Evolutionary conservation across 345 rosid species (phyloP), one percentile per base, ranked within the genome.

Genomic region (Durio zibethinus): DNA sequence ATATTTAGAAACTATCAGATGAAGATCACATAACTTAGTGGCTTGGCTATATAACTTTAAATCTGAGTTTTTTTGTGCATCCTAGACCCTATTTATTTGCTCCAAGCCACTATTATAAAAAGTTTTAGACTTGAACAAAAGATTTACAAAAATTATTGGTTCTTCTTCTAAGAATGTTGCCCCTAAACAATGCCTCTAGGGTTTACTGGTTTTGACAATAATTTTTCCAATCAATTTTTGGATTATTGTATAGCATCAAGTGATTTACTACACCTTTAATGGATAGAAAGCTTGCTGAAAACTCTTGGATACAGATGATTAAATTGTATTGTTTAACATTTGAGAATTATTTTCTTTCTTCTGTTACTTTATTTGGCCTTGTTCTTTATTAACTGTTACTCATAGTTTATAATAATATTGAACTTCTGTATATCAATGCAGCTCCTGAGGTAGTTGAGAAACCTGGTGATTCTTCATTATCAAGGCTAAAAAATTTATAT

Each of bases 361-460:
- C 43, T 53, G 50, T 43, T 21, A 33, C 35, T 47, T 78, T 38
- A 48, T 62, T n/a, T 36, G 12, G 40, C 25, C 2, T 38, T 54
- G 33, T 48, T 72, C 4, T 54, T 21, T 59, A 25, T 61, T 60
- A 50, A 16, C 65, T 23, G 36, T 72, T 43, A 70, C 29, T 35
- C 3, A 14, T 63, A 4, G 47, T 47, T 43, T 43, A 68, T 72
- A 48, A 69, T 65, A 38, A 68, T 61, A 63, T 68, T 74, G 70
- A 75, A 65, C 75, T 75, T 63, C 48, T 69, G 48, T 78, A 42
- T 84, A 69, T 70, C 45, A 70, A 84, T 81, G 83, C 90, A 92
- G 99, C 91, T 73, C 98, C 98, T 10, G 99, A 93, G 84, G 84
- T 93, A 77, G 93, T 93, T 80, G 99, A 92, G 89, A 95, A 90